Percentiles rank a stretch among this genome's conserved stretches.
Conservation (phyloP, 345 rosid species). For the Corchorus olitorius region DNA sequence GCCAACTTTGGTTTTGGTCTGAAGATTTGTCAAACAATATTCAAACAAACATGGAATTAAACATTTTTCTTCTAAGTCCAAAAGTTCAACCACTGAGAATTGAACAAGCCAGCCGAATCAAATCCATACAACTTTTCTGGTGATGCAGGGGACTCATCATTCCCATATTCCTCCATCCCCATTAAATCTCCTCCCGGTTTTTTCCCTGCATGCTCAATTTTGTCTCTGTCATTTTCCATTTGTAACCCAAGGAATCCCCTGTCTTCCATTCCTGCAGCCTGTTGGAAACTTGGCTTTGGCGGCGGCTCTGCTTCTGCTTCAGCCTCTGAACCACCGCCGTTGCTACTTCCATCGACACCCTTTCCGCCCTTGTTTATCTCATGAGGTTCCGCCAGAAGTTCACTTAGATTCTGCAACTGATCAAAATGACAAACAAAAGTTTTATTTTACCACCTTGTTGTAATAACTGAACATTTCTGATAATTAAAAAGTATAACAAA, state of each 20-base stretch:
- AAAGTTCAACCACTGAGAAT: constrained; percentile 50
- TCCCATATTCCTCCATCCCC: constrained; percentile 34
- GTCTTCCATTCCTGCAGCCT: constrained; percentile 18
- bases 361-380: constrained; percentile 29
- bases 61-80: constrained; percentile 41
- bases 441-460: background rate
- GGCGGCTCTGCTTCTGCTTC: constrained; percentile 22
- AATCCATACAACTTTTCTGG: constrained; percentile 49
- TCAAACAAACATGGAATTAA: constrained; percentile 2
- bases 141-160: constrained; percentile 44
- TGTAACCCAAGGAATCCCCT: constrained; percentile 23
- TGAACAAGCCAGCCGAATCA: constrained; percentile 38
- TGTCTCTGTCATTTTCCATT: constrained; percentile 22
- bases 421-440: background rate
- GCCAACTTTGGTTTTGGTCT: background rate
- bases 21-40: background rate
- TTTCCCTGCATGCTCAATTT: constrained; percentile 31
- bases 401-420: constrained; percentile 61
- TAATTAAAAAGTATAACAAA: no score
- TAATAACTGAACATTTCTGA: background rate
- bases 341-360: constrained; percentile 28
- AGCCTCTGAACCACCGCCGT: constrained; percentile 26
- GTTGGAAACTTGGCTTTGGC: constrained; percentile 3
- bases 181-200: constrained; percentile 31
- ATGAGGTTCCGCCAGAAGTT: constrained; percentile 31